Conservation (phyloP, 2,329 filamentous ascomycete species). For the Chrysoporthe puriensis region DNA sequence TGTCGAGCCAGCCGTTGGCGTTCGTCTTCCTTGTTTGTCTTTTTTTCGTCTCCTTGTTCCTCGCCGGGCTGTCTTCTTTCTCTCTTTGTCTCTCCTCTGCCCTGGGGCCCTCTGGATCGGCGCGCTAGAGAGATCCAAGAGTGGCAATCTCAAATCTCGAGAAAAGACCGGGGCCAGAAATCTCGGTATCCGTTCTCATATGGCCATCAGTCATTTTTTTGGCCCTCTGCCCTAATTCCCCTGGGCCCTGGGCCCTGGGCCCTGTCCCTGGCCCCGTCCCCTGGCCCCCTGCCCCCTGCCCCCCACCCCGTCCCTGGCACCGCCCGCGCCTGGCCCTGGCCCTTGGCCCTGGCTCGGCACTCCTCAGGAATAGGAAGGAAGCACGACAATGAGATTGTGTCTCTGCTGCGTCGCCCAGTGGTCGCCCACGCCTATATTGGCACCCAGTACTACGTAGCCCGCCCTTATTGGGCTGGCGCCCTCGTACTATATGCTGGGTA, state of each 20-base stretch:
- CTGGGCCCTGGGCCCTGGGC: constrained; percentile 2
- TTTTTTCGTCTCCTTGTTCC: no score
- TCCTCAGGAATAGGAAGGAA: constrained; percentile 7
- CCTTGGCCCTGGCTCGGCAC: background rate
- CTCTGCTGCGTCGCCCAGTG: background rate
- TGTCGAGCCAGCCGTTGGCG: no score
- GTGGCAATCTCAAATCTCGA: constrained; percentile 2
- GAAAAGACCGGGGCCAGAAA: constrained; percentile 1
- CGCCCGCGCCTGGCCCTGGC: background rate
- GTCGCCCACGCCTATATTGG: no score
- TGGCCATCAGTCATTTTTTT: background rate
- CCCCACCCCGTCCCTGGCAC: background rate
- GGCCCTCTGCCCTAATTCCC: background rate
- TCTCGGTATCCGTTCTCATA: constrained; percentile 2
- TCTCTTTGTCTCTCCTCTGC: background rate
- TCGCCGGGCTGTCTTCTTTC: no score
- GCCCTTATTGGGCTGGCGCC: no score
- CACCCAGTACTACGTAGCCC: no score
- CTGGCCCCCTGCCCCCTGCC: background rate
- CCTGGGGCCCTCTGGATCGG: background rate
- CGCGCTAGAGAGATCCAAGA: constrained; percentile 1
- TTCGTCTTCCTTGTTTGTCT: no score
- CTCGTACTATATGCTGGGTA: no score
- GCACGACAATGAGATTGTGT: constrained; percentile 22
- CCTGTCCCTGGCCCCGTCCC: background rate